Evolutionary conservation across 2,329 filamentous ascomycete species (phyloP).

Genomic region (Xylariaceae sp.): DNA sequence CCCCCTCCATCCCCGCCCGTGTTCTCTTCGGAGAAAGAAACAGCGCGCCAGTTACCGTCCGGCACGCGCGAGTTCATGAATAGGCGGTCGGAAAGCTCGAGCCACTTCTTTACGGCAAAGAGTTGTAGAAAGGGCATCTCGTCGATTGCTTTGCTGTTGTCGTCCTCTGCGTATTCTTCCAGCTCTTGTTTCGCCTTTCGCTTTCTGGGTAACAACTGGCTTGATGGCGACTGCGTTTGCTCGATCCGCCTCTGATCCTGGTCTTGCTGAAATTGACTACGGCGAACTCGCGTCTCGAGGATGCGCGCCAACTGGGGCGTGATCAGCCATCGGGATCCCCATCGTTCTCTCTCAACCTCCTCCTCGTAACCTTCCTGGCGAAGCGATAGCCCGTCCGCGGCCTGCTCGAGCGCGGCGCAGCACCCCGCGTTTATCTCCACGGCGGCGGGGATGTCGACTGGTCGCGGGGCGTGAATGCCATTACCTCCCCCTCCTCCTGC

Average conservation of each 20-base stretch:
- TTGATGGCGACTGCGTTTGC: no score
- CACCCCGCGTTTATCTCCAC: slow-evolving; percentile 64
- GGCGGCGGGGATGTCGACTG: slow-evolving; percentile 63
- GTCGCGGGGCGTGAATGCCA: slow-evolving; percentile 32
- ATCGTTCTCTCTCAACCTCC: slow-evolving; percentile 51
- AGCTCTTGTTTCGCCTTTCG: neutral
- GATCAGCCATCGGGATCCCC: slow-evolving; percentile 64
- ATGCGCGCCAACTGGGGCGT: slow-evolving; percentile 33
- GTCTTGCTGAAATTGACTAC: no score
- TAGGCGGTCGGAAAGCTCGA: slow-evolving; percentile 57
- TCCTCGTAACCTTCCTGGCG: slow-evolving; percentile 61
- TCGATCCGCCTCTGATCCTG: no score
- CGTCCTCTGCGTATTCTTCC: neutral
- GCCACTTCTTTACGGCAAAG: slow-evolving; percentile 55
- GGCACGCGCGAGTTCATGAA: slow-evolving; percentile 68
- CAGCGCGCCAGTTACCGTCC: slow-evolving; percentile 61
- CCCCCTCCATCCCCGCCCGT: slow-evolving; percentile 33
- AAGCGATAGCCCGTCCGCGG: slow-evolving; percentile 59
- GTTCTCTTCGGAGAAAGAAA: slow-evolving; percentile 40
- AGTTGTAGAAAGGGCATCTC: slow-evolving; percentile 47
- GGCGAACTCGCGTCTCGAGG: no score
- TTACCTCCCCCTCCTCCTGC: slow-evolving; percentile 27
- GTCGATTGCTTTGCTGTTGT: slow-evolving; percentile 3
- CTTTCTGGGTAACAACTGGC: neutral
- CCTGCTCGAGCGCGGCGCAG: slow-evolving; percentile 58